Percentiles rank a stretch among this genome's conserved stretches.
These are phyloP conservation scores for Allomyces arbusculus DNA, from an alignment of 192 early-diverging fungal genomes.

Conservation along the genomic window DNA sequence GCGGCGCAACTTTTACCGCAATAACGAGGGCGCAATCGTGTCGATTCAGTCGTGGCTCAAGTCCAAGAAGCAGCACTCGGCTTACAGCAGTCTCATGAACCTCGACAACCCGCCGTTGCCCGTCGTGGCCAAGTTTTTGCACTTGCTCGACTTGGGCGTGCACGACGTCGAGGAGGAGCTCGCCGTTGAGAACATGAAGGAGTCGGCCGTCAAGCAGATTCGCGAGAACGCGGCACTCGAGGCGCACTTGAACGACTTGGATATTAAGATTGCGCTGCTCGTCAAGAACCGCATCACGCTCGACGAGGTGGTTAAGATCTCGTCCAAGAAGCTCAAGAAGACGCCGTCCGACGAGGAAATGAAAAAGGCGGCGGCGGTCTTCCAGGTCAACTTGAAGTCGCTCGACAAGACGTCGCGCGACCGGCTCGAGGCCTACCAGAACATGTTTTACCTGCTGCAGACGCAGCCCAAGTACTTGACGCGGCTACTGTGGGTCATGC, in stretches of 20 bases:
- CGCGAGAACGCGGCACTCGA: conserved; percentile 70
- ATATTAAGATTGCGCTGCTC: conserved; percentile 89
- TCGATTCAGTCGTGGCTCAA: conserved; percentile 14
- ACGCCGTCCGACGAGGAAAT: background rate
- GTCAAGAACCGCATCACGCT: conserved; percentile 87
- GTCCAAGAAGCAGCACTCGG: conserved; percentile 7
- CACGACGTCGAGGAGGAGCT: conserved; percentile 88
- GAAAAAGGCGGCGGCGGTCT: background rate
- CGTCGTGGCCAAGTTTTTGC: conserved; percentile 61
- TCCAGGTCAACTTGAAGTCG: conserved; percentile 23
- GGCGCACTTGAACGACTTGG: conserved; percentile 60
- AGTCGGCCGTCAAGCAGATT: conserved; percentile 69
- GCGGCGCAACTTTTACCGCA: conserved; percentile 2
- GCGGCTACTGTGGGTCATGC: conserved; percentile 65
- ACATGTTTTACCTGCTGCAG: conserved; percentile 90
- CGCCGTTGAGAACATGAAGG: conserved; percentile 63
- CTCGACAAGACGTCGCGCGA: conserved; percentile 70
- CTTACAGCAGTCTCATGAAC: conserved; percentile 9
- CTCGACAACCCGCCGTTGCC: conserved; percentile 56
- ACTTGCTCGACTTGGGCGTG: conserved; percentile 74
- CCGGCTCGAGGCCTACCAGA: conserved; percentile 64
- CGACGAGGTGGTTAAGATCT: conserved; percentile 72
- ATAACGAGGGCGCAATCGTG: conserved; percentile 12
- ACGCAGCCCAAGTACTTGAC: conserved; percentile 87
- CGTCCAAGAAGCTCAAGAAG: conserved; percentile 26